Evolutionary conservation across 768 basidiomycete species (phyloP).

Genomic region (Hemileccinum rubropunctum): DNA sequence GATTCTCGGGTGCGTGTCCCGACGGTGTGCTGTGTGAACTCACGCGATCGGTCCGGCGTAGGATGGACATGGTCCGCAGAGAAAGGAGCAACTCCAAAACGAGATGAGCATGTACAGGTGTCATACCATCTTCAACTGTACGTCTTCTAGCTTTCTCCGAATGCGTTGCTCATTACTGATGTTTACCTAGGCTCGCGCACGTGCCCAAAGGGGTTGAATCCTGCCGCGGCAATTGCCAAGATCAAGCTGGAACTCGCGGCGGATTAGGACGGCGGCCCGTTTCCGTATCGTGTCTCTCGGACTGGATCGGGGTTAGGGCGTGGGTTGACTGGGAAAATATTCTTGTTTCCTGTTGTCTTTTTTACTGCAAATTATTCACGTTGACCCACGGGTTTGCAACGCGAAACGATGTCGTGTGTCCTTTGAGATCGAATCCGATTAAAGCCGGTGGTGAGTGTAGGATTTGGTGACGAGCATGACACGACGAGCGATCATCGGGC

Average conservation of each 20-base stretch:
- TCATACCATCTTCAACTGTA: slow-evolving; percentile 98
- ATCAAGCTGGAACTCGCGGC: slow-evolving; percentile 89
- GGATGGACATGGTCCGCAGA: slow-evolving; percentile 75
- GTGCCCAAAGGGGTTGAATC: slow-evolving; percentile 97
- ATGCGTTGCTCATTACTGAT: neutral
- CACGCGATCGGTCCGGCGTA: slow-evolving; percentile 24
- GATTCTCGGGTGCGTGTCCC: slow-evolving; percentile 75
- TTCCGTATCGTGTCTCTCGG: neutral
- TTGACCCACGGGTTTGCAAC: no score
- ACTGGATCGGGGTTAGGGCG: neutral
- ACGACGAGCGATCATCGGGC: no score
- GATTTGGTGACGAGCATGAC: no score
- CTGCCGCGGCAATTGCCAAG: slow-evolving; percentile 86
- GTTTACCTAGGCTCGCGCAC: slow-evolving; percentile 69
- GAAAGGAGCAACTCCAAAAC: slow-evolving; percentile 93
- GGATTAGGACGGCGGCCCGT: slow-evolving; percentile 40
- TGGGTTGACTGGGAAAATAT: neutral
- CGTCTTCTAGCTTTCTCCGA: slow-evolving; percentile 16
- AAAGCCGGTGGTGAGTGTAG: no score
- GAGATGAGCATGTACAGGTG: slow-evolving; percentile 95
- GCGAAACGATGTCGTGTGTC: no score
- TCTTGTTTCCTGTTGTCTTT: neutral
- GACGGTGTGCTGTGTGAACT: neutral
- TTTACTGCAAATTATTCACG: neutral
- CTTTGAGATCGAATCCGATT: no score